Base-by-base conservation (phyloP, 2,329 filamentous ascomycete species). In the Fusarium chlamydosporum region DNA sequence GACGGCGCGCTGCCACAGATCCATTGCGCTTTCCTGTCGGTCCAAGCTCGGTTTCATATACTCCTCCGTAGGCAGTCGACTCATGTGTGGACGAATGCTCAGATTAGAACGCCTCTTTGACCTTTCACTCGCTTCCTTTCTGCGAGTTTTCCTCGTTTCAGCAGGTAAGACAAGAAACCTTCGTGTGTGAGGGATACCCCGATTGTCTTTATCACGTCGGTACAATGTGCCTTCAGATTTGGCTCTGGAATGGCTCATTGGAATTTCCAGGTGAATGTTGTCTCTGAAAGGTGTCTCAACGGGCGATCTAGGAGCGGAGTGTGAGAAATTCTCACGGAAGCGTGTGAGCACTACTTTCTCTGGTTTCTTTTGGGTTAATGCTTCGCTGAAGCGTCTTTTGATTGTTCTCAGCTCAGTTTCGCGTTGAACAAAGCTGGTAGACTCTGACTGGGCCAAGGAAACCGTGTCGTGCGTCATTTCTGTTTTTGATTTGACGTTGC, bases 251-350 rank as follows among this genome's bases (percentile, higher is more conserved):
- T 68, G 76, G 40, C 70, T 78, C 2, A n/a, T 18, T 51, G 78
- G 76, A 7, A 81, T 68, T 5, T 74, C 72, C 2, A 79, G 65
- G 50, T 80, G 77, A 0, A 84, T 63, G 35, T 75, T 81, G 7
- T 76, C 72, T 35, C 81, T 70, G 31, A 83, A 65, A 13, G 79
- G 80, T 11, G 61, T 69, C 46, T 72, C 61, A 26, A 26, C 15
- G 6, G 52, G 23, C 10, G 29, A 50, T 13, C 52, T 75, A 8
- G 59, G 59, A 9, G 40, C 20, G 8, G 38, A 26, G 7, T 43
- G 35, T 6, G 55, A 45, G 50, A 83, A 79, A 7, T 82, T 76
- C 60, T 85, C 82, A 11, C 70, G 76, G 67, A 84, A 84, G 20
- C 76, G 81, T 65, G 80, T 83, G 45, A 65, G 66, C 2, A 79